Base-by-base conservation (phyloP, 2,329 filamentous ascomycete genomes). In the Scorias spongiosa region DNA sequence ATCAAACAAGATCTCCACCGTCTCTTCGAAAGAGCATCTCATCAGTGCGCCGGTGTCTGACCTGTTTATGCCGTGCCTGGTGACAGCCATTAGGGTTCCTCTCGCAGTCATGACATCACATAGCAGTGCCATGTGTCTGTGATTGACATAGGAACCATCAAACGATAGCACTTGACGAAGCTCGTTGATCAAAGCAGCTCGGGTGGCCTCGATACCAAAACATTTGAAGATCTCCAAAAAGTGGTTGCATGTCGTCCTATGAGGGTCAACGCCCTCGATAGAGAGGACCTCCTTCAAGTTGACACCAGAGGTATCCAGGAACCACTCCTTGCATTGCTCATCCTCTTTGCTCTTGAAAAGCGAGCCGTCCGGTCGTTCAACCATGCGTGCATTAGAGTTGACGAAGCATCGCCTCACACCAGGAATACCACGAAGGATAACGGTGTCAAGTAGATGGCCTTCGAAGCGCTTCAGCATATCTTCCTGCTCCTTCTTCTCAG, bases 21-120 rank as follows among this genome's bases (percentile, higher is more conserved):
- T 98, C 65, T 98, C 93, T 66, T 98, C 91, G 67, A 98, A 98
- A 2, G 91, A 98, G 72, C 93, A 98, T 63, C 91, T 83, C 91
- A 98, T 98, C 56, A 98, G 74, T 9, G 91, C 93, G 70, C 91
- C 91, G 49, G 93, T 98, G 60, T 98, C 91, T 20, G 89, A 86
- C 56, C 91, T 80, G 70, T 98, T 98, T 70, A 98, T 98, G 67
- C 91, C 91, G 61, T 98, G 91, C 66, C 91, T 84, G 44, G 91
- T 98, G 50, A 98, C 89, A 11, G 91, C 89, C 64, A 94, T 94
- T 57, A 98, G 80, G 56, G 83, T 81, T 52, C 91, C 91, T 57
- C 91, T 78, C 57, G 93, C 87, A 26, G 88, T 95, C 91, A 98
- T 98, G 50, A 98, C 86, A 67, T 98, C 91, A 51, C 93, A 87